Base-by-base conservation (phyloP, 192 early-diverging fungal genomes). In the Coemansia sp. region DNA sequence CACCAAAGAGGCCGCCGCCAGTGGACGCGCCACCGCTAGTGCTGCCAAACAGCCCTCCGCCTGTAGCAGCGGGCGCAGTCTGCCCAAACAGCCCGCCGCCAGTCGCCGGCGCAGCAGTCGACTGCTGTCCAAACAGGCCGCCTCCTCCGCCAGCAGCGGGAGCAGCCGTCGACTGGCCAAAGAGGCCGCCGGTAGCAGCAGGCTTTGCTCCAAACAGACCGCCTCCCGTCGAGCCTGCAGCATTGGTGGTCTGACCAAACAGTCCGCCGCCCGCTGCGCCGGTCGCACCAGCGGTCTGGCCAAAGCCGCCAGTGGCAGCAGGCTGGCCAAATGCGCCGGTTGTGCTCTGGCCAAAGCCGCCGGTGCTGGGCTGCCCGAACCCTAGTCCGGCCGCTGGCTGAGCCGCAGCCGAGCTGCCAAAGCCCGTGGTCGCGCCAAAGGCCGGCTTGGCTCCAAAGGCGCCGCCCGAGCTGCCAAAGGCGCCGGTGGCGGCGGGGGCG, bases 1-100 rank as follows among this genome's bases (percentile, higher is more conserved):
- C 48, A 45, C 83, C 80, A 61, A 83, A 84, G 9, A 83, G 59
- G 2, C 76, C 72, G 5, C 65, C 82, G 26, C 33, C 66, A 4
- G 33, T 58, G 55, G 39, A 3, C n/a, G 56, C 34, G 7, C 13
- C 8, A 16, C 13, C 8, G 26, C 58, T 53, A 55, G 45, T 56
- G 35, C 50, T 62, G 18, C 65, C 73, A 56, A 81, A 72, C 23
- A 78, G 41, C 3, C 62, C 66, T 38, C 55, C 33, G 16, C 36
- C 48, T 9, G 52, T 33, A 23, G 26, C 57, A 39, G 43, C 7
- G n/a, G 45, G 13, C 2, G 47, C 35, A 2, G 35, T 7, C 55
- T 37, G 50, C 13, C 62, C 61, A 59, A 64, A 63, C 56, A 64
- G 33, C 3, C 25, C 39, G 3, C 42, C 45, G 14, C 59, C 48